phyloP scores from a whole-genome alignment of 306 rosid species.

The Vigna hirtella region DNA sequence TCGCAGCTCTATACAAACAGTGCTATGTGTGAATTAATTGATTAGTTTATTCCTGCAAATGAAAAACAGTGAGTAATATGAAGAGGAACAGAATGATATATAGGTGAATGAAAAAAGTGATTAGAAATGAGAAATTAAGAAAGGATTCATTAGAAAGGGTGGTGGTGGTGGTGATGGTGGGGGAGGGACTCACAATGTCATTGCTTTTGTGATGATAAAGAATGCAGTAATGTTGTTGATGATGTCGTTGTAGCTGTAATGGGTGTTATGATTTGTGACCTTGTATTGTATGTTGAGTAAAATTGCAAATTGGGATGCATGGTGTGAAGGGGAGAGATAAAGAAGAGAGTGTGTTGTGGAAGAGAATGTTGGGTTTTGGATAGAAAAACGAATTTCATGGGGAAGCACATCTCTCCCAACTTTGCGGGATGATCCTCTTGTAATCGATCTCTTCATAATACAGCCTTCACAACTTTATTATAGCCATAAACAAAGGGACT shows the following conservation, averaged over 20 bases:
- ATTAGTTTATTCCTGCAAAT: slow-evolving; percentile 16
- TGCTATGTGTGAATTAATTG: not conserved
- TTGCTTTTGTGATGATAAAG: not conserved
- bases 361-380: slow-evolving; percentile 32
- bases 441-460: not conserved
- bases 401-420: slow-evolving; percentile 44
- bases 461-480: not conserved
- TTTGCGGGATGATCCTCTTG: slow-evolving; percentile 31
- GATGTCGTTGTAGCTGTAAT: not conserved
- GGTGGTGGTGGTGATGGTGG: not conserved
- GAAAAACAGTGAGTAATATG: not conserved
- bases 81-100: not conserved
- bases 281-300: not conserved
- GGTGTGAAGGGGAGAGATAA: slow-evolving; percentile 5
- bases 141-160: not conserved
- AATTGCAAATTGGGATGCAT: slow-evolving; percentile 16
- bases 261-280: slow-evolving; percentile 35
- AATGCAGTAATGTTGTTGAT: not conserved
- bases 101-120: not conserved
- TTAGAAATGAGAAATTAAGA: not conserved
- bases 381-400: slow-evolving; percentile 50
- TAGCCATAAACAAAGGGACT: too few relatives aligned
- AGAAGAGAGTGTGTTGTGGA: slow-evolving; percentile 13
- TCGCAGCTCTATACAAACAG: not conserved
- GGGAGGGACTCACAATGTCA: slow-evolving; percentile 32